Conservation (phyloP, 441 rosid species). For the Pelargonium australe region DNA sequence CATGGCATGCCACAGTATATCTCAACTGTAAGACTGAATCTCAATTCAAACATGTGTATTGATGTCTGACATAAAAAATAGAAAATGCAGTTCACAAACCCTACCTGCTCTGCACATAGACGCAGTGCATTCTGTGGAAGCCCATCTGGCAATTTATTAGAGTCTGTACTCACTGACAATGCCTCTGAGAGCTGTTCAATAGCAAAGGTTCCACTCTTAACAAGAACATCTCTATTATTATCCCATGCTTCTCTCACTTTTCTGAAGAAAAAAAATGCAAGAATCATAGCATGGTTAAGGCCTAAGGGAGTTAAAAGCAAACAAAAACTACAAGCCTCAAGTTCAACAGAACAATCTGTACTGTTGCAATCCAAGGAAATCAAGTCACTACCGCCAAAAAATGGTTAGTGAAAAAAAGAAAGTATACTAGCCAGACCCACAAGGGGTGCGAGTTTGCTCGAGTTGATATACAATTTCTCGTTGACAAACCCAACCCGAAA, state of each 20-base stretch:
- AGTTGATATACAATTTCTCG: too few relatives aligned
- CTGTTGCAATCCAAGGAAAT: too few relatives aligned
- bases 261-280: conserved; percentile 30
- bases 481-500: too few relatives aligned
- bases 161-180: conserved; percentile 52
- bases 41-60: too few relatives aligned
- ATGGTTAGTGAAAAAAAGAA: too few relatives aligned
- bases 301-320: background rate
- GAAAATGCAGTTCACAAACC: background rate
- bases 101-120: conserved; percentile 79
- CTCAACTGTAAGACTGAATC: too few relatives aligned
- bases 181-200: conserved; percentile 86
- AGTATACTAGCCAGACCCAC: too few relatives aligned
- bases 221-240: conserved; percentile 55
- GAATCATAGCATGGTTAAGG: conserved; percentile 11
- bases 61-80: background rate
- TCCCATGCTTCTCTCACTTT: conserved; percentile 91
- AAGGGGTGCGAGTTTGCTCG: too few relatives aligned
- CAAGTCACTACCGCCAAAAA: too few relatives aligned
- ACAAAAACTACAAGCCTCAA: background rate
- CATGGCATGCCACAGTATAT: too few relatives aligned
- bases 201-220: conserved; percentile 72
- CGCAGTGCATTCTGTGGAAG: conserved; percentile 42
- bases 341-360: background rate
- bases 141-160: conserved; percentile 55